Evolutionary conservation across 768 basidiomycete genomes (phyloP).

Genomic region (Russula vinacea): DNA sequence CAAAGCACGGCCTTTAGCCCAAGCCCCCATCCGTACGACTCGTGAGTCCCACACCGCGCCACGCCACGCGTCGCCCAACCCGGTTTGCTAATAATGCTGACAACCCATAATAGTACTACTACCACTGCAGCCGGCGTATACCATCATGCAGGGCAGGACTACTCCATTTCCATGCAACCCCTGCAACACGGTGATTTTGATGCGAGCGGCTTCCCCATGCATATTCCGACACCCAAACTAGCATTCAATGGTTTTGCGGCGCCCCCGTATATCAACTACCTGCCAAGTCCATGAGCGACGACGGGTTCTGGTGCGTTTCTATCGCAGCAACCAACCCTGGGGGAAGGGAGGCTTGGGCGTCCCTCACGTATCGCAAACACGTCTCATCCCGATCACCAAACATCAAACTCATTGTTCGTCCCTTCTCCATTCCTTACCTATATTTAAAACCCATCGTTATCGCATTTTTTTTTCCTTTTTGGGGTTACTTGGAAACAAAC

Average conservation of each 20-base stretch:
- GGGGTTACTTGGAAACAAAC: background rate
- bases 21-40: constrained; percentile 17
- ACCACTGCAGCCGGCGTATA: background rate
- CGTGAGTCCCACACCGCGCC: constrained; percentile 21
- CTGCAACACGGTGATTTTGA: constrained; percentile 18
- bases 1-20: constrained; percentile 9
- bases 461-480: constrained; percentile 12
- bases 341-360: background rate
- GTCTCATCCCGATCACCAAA: constrained; percentile 18
- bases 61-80: background rate
- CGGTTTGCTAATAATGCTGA: background rate
- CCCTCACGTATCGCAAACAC: constrained; percentile 16
- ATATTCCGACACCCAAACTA: constrained; percentile 20
- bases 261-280: constrained; percentile 19
- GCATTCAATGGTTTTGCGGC: constrained; percentile 5
- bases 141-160: constrained; percentile 27
- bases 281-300: constrained; percentile 14
- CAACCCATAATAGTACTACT: background rate
- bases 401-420: constrained; percentile 17
- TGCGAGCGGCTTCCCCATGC: constrained; percentile 12
- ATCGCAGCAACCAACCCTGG: constrained; percentile 7
- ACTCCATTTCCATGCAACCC: constrained; percentile 21
- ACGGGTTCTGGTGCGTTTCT: constrained; percentile 10
- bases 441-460: constrained; percentile 13
- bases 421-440: constrained; percentile 14